Base-by-base conservation (phyloP, 805 yeast species). In the Candida multigemmis region DNA sequence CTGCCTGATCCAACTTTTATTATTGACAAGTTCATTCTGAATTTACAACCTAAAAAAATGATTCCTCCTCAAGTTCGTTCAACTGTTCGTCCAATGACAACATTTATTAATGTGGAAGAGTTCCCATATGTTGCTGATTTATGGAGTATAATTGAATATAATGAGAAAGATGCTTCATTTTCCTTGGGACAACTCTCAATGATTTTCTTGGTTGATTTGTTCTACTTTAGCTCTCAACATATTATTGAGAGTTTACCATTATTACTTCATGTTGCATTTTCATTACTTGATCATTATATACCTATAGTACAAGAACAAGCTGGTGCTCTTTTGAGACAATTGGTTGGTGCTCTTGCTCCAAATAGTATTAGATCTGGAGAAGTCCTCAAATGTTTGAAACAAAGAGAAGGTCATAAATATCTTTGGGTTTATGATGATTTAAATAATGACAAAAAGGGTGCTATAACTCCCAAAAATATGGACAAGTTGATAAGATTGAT, bases 371-470 rank as follows among this genome's bases (percentile, higher is more conserved):
- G 68, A 32, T 63, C 79, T 2, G 68, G 59, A 21, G 70, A 65
- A 23, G 66, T 80, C 1, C 74, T 81, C 9, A 71, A 70, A 6
- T 40, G 68, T 14, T 56, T 87, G 23, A 56, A 84, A 37, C 56
- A 64, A 27, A 63, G 67, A 20, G 78, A 73, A 25, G 68, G 36
- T 24, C 27, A 32, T 11, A 44, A 56, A 24, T 37, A 56, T 16
- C 48, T 81, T 4, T 91, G 98, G 98, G 64, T 75, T 0, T 89
- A 91, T 46, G 94, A 83, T 40, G 96, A 87, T 46, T 56, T 87
- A 41, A 72, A 74, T 34, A 75, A 75, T 34, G 87, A 80, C 39
- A 77, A 76, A 39, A 49, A 48, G 21, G 89, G 93, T 0, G 87
- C 89, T 0, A 60, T 87, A 21, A 83, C 94, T 2, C 96, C 96